A percentile compares a stretch with the other conserved stretches of the same genome.
These are phyloP conservation scores for Brachypodium distachyon DNA, from an alignment of 202 grass and related monocot genomes.

Conservation along the genomic window DNA sequence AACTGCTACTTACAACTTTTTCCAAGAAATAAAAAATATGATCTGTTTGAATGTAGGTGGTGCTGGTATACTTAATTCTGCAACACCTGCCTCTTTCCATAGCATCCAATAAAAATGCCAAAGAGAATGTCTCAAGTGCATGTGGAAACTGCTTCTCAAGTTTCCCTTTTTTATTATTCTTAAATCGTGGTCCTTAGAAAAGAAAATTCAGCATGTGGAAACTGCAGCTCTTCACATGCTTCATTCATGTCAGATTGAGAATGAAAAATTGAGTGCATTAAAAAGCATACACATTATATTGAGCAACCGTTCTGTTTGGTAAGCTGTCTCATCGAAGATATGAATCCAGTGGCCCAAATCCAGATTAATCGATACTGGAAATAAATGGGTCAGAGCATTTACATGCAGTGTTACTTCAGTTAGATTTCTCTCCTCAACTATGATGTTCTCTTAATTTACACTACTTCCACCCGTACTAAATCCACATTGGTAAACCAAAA, in stretches of 20 bases:
- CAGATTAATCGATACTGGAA: neutral
- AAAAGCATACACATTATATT: neutral
- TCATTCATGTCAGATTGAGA: neutral
- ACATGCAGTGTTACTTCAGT: neutral
- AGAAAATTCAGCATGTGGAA: neutral
- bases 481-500: neutral
- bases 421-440: neutral
- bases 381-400: neutral
- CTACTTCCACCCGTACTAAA: neutral
- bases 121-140: neutral
- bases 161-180: neutral
- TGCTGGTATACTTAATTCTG: neutral
- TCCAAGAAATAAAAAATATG: neutral
- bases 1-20: neutral
- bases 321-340: neutral
- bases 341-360: neutral
- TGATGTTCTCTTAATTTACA: neutral
- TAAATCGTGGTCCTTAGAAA: neutral
- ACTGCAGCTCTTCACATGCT: neutral
- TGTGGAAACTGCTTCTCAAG: neutral
- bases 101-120: neutral
- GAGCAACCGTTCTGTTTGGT: conserved; percentile 1
- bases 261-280: neutral
- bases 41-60: neutral
- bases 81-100: neutral